These are phyloP conservation scores for barrel medic (Medicago truncatula) DNA, from an alignment of 306 rosid species.

Conservation along the genomic window DNA sequence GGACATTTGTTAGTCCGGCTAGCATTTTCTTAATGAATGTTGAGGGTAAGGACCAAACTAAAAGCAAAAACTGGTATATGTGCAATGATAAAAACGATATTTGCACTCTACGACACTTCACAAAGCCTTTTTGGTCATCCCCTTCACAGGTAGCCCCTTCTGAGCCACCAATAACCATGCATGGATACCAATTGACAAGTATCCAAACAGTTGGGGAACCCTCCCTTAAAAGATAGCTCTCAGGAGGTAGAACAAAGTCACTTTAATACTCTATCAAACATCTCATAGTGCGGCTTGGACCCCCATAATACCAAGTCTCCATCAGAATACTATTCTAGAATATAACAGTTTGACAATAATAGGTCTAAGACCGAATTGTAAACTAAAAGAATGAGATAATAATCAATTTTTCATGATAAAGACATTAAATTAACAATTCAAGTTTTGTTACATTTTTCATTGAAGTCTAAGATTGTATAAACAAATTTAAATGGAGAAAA, in stretches of 20 bases:
- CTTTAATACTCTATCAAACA: neutral
- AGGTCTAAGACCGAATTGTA: neutral
- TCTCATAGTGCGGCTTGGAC: constrained; percentile 7
- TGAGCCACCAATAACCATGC: neutral
- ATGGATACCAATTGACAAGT: neutral
- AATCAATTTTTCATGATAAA: constrained; percentile 10
- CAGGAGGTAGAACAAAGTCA: neutral
- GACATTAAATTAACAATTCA: neutral
- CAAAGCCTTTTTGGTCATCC: neutral
- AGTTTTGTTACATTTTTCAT: constrained; percentile 1
- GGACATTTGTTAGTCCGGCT: too few relatives aligned
- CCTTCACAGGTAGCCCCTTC: neutral
- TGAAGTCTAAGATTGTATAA: constrained; percentile 20
- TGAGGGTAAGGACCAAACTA: neutral
- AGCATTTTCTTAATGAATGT: too few relatives aligned
- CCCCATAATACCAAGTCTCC: constrained; percentile 1
- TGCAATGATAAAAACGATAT: too few relatives aligned
- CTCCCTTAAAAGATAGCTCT: neutral
- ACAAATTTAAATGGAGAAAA: constrained; percentile 31
- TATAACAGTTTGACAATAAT: neutral
- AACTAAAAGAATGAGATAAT: constrained; percentile 3
- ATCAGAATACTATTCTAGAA: neutral
- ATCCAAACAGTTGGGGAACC: neutral
- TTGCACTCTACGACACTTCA: neutral
- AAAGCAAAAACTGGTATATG: too few relatives aligned